These are phyloP conservation scores for Wickerhamiella parazyma DNA, from an alignment of 805 yeast species.

Conservation along the genomic window DNA sequence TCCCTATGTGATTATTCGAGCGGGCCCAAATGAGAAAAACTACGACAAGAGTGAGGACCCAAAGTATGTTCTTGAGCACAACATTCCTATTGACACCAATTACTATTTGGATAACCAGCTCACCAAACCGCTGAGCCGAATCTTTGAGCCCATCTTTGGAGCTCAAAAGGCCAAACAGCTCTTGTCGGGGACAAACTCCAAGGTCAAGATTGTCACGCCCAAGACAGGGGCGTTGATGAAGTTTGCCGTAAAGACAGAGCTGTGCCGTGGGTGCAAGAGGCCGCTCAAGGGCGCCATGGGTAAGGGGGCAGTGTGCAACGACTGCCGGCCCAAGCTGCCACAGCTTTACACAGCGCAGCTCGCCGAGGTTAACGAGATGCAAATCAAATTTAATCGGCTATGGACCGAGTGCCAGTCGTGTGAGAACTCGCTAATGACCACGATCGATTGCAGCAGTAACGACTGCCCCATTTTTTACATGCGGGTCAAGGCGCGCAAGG, in stretches of 20 bases:
- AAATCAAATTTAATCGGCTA: slow-evolving; percentile 66
- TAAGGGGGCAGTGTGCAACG: slow-evolving; percentile 66
- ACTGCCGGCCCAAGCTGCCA: slow-evolving; percentile 59
- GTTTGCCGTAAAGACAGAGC: slow-evolving; percentile 78
- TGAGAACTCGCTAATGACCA: slow-evolving; percentile 92
- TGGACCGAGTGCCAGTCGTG: slow-evolving; percentile 99
- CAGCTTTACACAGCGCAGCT: slow-evolving; percentile 70
- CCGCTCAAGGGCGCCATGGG: slow-evolving; percentile 44
- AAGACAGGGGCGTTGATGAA: slow-evolving; percentile 80
- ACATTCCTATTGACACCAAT: slow-evolving; percentile 85
- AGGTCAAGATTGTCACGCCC: slow-evolving; percentile 53
- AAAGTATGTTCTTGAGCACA: slow-evolving; percentile 77
- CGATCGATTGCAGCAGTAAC: slow-evolving; percentile 84
- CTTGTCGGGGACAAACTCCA: slow-evolving; percentile 70
- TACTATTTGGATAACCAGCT: slow-evolving; percentile 88
- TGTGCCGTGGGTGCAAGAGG: slow-evolving; percentile 77
- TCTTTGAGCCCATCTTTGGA: slow-evolving; percentile 90
- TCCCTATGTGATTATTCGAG: slow-evolving; percentile 82
- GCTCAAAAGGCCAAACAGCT: slow-evolving; percentile 68
- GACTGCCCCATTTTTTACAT: slow-evolving; percentile 97
- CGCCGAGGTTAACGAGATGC: slow-evolving; percentile 64
- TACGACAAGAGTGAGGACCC: slow-evolving; percentile 98
- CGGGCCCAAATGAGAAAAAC: slow-evolving; percentile 67
- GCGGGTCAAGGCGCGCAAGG: slow-evolving; percentile 80
- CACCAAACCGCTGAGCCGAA: slow-evolving; percentile 82